Base-by-base conservation (phyloP, 2,329 filamentous ascomycete species). In the Cordyceps javanica region DNA sequence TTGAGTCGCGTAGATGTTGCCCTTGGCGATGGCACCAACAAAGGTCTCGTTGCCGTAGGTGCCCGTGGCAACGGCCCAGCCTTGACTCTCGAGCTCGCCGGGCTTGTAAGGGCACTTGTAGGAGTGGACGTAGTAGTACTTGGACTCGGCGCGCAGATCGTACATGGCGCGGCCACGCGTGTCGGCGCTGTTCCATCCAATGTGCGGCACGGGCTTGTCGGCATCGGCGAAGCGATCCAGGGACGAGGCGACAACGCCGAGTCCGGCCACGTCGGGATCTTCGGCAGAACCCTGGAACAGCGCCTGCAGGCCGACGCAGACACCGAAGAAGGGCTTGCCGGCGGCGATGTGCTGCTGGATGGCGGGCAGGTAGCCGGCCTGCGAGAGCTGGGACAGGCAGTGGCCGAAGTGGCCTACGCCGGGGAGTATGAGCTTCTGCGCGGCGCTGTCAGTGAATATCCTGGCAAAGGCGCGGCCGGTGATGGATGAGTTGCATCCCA, bases 101-200 rank as follows among this genome's bases (percentile, higher is more conserved):
- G 82, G 73, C 54, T 75, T 74, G 70, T 97, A 96, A 3, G 87
- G 87, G 26, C 85, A 87, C 59, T 91, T 92, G 74, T 94, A 99
- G 2, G 91, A 92, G 78, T 99, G 94, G 58, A 99, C 93, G 69
- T 99, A 99, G 76, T 99, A 99, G 78, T 99, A 99, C 73, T 97
- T 99, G 69, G 90, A 96, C 55, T 81, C 80, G 0, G 90, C 86
- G 28, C 82, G 78, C 55, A 99, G 75, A 58, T 89, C 91, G 71
- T 93, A 97, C 59, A 97, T 82, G 64, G 69, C 70, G 59, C 69
- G 73, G 60, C 71, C 75, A 60, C 66, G 75, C 1, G 87, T 85
- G 65, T 86, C 87, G 45, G 95, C 94, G 64, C 87, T 91, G 74
- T 99, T 99, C 94, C 94, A 99, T 57, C 94, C 94, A 71, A 99